Conservation (phyloP, 495 filamentous ascomycete species). For the Penicillium canescens region DNA sequence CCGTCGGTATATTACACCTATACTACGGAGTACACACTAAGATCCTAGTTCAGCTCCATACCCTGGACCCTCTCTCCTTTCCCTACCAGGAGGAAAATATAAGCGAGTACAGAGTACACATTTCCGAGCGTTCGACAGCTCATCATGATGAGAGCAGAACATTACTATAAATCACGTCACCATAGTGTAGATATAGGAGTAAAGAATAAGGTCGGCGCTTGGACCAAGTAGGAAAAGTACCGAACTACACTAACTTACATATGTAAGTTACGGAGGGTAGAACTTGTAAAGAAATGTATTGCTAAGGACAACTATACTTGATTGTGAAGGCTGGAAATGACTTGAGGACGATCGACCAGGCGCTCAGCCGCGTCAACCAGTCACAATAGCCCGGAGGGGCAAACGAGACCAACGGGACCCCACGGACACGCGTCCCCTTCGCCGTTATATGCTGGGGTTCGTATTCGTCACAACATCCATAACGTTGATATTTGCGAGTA, state of each 20-base stretch:
- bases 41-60: no score
- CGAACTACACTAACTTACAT: neutral
- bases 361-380: conserved; percentile 23
- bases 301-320: conserved; percentile 1
- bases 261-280: neutral
- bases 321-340: conserved; percentile 20
- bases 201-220: conserved; percentile 4
- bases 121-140: neutral
- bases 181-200: neutral
- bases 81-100: neutral
- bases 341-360: conserved; percentile 25
- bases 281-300: neutral
- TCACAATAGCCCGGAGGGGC: conserved; percentile 16
- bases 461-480: neutral
- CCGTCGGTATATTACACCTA: conserved; percentile 5
- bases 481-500: neutral
- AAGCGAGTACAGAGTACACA: neutral
- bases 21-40: neutral
- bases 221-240: neutral
- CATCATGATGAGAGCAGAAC: conserved; percentile 7
- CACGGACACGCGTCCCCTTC: conserved; percentile 29
- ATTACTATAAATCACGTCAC: conserved; percentile 6
- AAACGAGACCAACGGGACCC: conserved; percentile 11
- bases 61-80: no score
- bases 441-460: neutral